These are phyloP conservation scores for Microcyclospora tardicrescens DNA, from an alignment of 2,329 filamentous ascomycete species.

Conservation along the genomic window DNA sequence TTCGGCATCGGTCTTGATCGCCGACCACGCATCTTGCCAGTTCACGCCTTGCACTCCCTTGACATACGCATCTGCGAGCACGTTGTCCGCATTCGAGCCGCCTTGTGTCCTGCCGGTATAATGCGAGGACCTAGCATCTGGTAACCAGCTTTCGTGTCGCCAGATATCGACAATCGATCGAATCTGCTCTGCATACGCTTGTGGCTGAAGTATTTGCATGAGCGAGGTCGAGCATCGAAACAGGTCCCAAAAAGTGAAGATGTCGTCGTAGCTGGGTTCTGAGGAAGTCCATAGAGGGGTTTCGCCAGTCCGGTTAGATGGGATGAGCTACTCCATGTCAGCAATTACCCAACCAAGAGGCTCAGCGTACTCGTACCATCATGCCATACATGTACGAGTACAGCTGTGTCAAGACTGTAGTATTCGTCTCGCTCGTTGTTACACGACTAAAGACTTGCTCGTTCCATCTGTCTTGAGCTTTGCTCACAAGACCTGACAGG, in stretches of 20 bases:
- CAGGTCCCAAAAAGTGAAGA: constrained; percentile 55
- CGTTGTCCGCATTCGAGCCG: constrained; percentile 56
- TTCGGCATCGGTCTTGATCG: constrained; percentile 55
- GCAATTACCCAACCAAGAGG: no score
- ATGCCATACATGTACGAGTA: constrained; percentile 59
- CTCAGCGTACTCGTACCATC: constrained; percentile 24
- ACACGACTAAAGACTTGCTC: constrained; percentile 48
- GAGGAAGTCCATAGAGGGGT: constrained; percentile 50
- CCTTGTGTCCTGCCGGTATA: constrained; percentile 56
- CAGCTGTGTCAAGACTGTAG: constrained; percentile 11
- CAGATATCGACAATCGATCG: constrained; percentile 55
- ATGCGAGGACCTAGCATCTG: constrained; percentile 55
- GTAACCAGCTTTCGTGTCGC: constrained; percentile 53
- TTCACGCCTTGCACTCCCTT: constrained; percentile 54
- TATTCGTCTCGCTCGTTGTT: constrained; percentile 22
- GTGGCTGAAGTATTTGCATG: constrained; percentile 51
- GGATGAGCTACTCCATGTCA: constrained; percentile 33
- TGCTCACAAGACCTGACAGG: constrained; percentile 4
- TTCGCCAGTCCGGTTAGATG: constrained; percentile 57
- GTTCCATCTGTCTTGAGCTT: constrained; percentile 45
- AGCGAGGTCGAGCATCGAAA: constrained; percentile 53
- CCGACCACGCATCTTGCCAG: constrained; percentile 48
- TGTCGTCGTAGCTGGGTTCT: constrained; percentile 59
- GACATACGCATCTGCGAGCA: constrained; percentile 58
- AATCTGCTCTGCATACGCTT: constrained; percentile 50